Evolutionary conservation across 805 yeast species (phyloP).

Genomic region (Alloascoidea hylecoeti): DNA sequence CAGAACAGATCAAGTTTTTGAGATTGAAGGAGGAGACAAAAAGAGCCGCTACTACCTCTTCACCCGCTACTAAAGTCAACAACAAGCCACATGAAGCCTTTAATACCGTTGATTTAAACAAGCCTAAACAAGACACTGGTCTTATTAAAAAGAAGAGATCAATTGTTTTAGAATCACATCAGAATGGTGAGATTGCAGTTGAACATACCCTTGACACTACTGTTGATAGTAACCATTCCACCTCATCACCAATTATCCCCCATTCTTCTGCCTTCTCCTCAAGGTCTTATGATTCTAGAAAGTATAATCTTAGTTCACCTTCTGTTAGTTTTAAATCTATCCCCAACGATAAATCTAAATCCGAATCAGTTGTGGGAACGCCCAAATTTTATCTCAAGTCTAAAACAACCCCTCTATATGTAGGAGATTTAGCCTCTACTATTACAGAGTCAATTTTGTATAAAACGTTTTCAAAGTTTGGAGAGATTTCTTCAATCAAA

Average conservation of each 20-base stretch:
- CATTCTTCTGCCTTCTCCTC: not conserved
- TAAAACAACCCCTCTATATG: slow-evolving; percentile 24
- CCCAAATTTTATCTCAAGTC: not conserved
- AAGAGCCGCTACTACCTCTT: too few relatives aligned
- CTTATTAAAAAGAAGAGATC: not conserved
- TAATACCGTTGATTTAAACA: not conserved
- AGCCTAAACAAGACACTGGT: not conserved
- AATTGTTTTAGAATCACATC: not conserved
- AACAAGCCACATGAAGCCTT: not conserved
- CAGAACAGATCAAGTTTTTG: not conserved
- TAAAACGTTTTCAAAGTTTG: slow-evolving; percentile 25
- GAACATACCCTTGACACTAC: not conserved
- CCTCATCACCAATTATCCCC: not conserved
- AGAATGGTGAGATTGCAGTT: not conserved
- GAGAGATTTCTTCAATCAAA: slow-evolving; percentile 40
- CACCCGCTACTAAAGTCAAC: not conserved
- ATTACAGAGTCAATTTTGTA: slow-evolving; percentile 34
- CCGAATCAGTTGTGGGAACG: slow-evolving; percentile 15
- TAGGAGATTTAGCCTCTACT: slow-evolving; percentile 42
- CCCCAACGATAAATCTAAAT: slow-evolving; percentile 3
- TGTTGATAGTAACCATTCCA: not conserved
- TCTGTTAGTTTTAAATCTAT: not conserved
- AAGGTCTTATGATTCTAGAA: not conserved
- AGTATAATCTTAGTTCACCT: not conserved
- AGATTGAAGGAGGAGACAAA: not conserved